A percentile compares a stretch with the other conserved stretches of the same genome.
These are phyloP conservation scores for Stropharia rugosoannulata DNA, from an alignment of 768 basidiomycete genomes.

Conservation along the genomic window DNA sequence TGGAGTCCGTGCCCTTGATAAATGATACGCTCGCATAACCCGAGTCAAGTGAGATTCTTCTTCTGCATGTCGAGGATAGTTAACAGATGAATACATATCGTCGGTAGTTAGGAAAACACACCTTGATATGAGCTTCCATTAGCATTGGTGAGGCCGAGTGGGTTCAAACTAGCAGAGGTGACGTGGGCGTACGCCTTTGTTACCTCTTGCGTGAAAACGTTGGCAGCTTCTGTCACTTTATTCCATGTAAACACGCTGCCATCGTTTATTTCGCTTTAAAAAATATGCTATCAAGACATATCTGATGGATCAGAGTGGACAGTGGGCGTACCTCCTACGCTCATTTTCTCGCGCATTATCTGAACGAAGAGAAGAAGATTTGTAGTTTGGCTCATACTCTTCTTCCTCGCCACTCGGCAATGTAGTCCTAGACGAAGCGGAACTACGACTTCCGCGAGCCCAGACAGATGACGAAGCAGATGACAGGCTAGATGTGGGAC, in stretches of 20 bases:
- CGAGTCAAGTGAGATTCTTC: constrained; percentile 58
- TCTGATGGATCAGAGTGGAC: neutral
- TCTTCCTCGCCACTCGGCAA: constrained; percentile 36
- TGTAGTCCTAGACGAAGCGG: constrained; percentile 42
- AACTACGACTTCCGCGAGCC: constrained; percentile 32
- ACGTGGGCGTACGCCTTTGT: constrained; percentile 50
- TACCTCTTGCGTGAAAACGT: constrained; percentile 53
- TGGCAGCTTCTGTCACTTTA: constrained; percentile 53
- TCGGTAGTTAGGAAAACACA: constrained; percentile 25
- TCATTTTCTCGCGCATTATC: neutral
- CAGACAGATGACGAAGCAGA: constrained; percentile 35
- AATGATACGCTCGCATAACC: constrained; percentile 70
- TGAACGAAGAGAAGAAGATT: neutral
- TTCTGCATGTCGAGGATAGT: constrained; percentile 28
- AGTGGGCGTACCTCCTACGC: neutral
- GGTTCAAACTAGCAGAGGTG: constrained; percentile 30
- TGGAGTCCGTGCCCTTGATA: constrained; percentile 55
- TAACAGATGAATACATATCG: neutral
- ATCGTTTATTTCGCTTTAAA: constrained; percentile 3
- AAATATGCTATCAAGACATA: neutral
- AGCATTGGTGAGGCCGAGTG: constrained; percentile 45
- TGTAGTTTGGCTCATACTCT: neutral
- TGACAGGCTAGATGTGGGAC: constrained; percentile 24
- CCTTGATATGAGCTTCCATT: constrained; percentile 5
- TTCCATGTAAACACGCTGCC: constrained; percentile 39